Conservation (phyloP, 163 green algal species). For the Chlamydomonas reinhardtii region DNA sequence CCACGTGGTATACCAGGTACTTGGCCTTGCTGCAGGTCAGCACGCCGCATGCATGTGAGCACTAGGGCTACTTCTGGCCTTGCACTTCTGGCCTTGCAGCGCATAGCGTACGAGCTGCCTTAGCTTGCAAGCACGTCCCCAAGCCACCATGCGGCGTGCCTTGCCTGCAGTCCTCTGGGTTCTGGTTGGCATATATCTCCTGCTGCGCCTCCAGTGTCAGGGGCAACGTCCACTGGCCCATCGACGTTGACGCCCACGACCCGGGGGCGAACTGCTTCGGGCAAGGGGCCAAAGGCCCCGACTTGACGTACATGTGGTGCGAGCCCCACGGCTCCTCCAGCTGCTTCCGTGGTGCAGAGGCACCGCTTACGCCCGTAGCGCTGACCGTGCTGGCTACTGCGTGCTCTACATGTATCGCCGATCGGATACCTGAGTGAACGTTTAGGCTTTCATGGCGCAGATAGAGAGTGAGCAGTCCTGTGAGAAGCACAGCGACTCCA, state of each 20-base stretch:
- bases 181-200: constrained; percentile 54
- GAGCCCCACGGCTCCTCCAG: constrained; percentile 33
- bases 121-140: too few species aligned
- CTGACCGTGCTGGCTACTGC: not conserved
- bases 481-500: not conserved
- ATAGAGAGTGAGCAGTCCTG: constrained; percentile 9
- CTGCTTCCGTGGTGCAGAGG: too few species aligned
- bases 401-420: too few species aligned
- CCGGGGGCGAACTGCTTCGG: constrained; percentile 23
- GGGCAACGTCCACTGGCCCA: constrained; percentile 8
- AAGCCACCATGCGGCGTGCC: too few species aligned
- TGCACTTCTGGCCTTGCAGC: too few species aligned
- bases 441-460: constrained; percentile 13
- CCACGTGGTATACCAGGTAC: constrained; percentile 31
- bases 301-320: constrained; percentile 7
- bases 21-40: constrained; percentile 1
- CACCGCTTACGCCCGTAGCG: too few species aligned
- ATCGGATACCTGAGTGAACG: not conserved
- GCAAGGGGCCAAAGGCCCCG: not conserved
- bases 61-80: too few species aligned
- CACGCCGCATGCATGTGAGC: too few species aligned
- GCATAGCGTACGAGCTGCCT: too few species aligned
- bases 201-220: constrained; percentile 40
- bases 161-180: constrained; percentile 32
- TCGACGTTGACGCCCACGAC: constrained; percentile 15